Conservation (phyloP, 768 basidiomycete genomes). For the Tricholoma furcatifolium region DNA sequence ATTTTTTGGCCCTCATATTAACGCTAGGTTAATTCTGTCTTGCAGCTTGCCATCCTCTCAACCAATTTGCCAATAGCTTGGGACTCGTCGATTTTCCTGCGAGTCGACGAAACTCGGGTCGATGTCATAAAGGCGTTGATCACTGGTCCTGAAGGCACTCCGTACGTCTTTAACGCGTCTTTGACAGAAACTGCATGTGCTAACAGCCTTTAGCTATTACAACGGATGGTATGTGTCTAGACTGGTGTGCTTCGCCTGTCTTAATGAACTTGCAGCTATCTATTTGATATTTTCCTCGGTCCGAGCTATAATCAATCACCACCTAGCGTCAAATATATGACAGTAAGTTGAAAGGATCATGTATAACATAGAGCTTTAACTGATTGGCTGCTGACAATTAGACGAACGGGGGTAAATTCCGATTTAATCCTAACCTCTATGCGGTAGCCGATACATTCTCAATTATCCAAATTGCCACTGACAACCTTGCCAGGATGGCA, state of each 20-base stretch:
- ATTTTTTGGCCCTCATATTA: constrained; percentile 2
- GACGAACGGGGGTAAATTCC: constrained; percentile 86
- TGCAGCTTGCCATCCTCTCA: constrained; percentile 85
- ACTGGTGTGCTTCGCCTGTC: background rate
- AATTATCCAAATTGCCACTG: background rate
- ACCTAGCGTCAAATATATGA: constrained; percentile 65
- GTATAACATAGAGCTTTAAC: background rate
- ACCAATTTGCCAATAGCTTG: constrained; percentile 94
- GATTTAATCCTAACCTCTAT: constrained; percentile 95
- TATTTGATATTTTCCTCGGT: constrained; percentile 94
- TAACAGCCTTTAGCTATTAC: constrained; percentile 56
- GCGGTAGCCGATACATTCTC: constrained; percentile 49
- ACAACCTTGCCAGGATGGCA: constrained; percentile 65
- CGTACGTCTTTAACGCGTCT: constrained; percentile 54
- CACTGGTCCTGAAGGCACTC: constrained; percentile 91
- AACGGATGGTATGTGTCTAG: constrained; percentile 75
- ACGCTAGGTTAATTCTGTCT: no score
- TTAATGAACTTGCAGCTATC: constrained; percentile 15
- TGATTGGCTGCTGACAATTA: constrained; percentile 24
- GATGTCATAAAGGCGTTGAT: constrained; percentile 92
- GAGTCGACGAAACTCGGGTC: constrained; percentile 89
- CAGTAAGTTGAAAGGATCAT: constrained; percentile 36
- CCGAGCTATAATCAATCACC: constrained; percentile 87
- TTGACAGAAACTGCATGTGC: constrained; percentile 4
- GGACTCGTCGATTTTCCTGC: constrained; percentile 91